Conservation (phyloP, 441 rosid species). For the Cnidoscolus chayamansa region DNA sequence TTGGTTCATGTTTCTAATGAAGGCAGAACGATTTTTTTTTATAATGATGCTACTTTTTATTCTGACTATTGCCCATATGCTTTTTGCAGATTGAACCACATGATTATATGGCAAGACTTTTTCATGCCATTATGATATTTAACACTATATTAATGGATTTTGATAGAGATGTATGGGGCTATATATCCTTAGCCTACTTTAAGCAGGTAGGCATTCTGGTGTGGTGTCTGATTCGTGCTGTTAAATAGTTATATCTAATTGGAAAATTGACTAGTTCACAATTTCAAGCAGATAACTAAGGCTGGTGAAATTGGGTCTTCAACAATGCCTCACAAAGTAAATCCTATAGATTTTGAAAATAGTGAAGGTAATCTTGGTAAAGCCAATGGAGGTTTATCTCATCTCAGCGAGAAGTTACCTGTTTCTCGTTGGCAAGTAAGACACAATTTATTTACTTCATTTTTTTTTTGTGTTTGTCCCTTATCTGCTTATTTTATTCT, state of each 20-base stretch:
- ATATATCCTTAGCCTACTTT: conserved; percentile 77
- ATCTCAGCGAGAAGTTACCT: conserved; percentile 72
- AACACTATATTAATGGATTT: conserved; percentile 85
- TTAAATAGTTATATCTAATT: not conserved
- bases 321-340: conserved; percentile 98
- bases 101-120: conserved; percentile 90
- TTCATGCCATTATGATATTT: conserved; percentile 58
- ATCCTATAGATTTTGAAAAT: conserved; percentile 91
- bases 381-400: conserved; percentile 74
- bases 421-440: conserved; percentile 92
- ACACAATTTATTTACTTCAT: not conserved
- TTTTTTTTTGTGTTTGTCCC: no score
- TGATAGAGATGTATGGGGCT: conserved; percentile 87
- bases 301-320: conserved; percentile 97
- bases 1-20: not conserved
- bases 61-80: conserved; percentile 10
- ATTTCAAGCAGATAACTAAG: conserved; percentile 68
- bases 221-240: not conserved
- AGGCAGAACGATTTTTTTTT: no score
- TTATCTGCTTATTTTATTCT: not conserved
- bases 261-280: not conserved
- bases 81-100: conserved; percentile 84
- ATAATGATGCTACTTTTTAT: not conserved
- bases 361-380: conserved; percentile 94
- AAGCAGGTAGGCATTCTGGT: conserved; percentile 60